Conservation (phyloP, 2,329 filamentous ascomycete species). For the Pseudopyrenochaeta lycopersici region DNA sequence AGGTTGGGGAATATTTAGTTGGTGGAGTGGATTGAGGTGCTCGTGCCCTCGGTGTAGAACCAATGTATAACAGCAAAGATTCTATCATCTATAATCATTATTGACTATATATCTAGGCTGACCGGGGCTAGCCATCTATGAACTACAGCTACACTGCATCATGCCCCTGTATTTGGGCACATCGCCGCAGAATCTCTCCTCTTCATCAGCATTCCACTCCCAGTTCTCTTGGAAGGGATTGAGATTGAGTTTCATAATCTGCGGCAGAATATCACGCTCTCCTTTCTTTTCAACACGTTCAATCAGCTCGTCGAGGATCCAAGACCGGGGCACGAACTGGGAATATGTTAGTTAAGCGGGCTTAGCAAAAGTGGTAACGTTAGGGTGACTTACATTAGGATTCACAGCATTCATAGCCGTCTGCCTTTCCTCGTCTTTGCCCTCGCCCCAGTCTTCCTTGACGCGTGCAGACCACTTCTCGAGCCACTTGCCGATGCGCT, state of each 20-base stretch:
- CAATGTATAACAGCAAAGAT: too few species aligned
- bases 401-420: slow-evolving; percentile 85
- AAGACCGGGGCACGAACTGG: slow-evolving; percentile 83
- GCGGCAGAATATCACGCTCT: slow-evolving; percentile 79
- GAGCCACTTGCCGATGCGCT: slow-evolving; percentile 80
- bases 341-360: neutral
- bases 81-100: too few species aligned
- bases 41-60: too few species aligned
- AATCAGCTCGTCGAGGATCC: slow-evolving; percentile 94
- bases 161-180: slow-evolving; percentile 80
- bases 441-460: slow-evolving; percentile 77
- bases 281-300: slow-evolving; percentile 83
- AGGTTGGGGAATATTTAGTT: slow-evolving; percentile 72
- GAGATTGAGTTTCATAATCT: slow-evolving; percentile 83
- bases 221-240: slow-evolving; percentile 85
- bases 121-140: slow-evolving; percentile 47
- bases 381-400: slow-evolving; percentile 68
- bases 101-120: neutral
- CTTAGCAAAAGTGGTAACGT: too few species aligned
- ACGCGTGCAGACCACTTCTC: slow-evolving; percentile 77
- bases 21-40: slow-evolving; percentile 43
- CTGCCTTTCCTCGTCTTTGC: slow-evolving; percentile 68
- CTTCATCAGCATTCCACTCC: slow-evolving; percentile 74
- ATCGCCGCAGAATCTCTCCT: slow-evolving; percentile 84
- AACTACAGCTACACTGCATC: slow-evolving; percentile 96